These are phyloP conservation scores for Sclerotinia minor DNA, from an alignment of 2,329 filamentous ascomycete genomes.

Conservation along the genomic window DNA sequence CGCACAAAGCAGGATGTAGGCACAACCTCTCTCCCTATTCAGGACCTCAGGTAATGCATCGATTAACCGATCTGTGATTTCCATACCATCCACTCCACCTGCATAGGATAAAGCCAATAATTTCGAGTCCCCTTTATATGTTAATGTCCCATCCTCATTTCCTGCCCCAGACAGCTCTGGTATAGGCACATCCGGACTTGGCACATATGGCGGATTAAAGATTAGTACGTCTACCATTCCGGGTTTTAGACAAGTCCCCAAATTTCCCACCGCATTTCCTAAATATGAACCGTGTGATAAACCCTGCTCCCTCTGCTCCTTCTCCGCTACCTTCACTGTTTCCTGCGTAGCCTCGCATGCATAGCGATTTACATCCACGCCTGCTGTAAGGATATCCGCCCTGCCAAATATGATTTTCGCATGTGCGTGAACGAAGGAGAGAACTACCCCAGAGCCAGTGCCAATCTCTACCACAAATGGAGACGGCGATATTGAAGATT, in stretches of 20 bases:
- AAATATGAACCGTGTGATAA: slow-evolving; percentile 55
- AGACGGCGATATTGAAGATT: slow-evolving; percentile 42
- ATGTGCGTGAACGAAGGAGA: slow-evolving; percentile 82
- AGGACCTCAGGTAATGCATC: slow-evolving; percentile 66
- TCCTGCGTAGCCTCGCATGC: slow-evolving; percentile 74
- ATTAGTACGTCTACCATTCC: slow-evolving; percentile 76
- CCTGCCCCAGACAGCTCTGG: slow-evolving; percentile 52
- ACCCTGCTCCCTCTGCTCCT: slow-evolving; percentile 43
- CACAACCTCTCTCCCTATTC: slow-evolving; percentile 66
- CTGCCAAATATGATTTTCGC: slow-evolving; percentile 70
- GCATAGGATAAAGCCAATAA: slow-evolving; percentile 85
- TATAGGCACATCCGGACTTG: slow-evolving; percentile 64
- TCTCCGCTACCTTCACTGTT: slow-evolving; percentile 59
- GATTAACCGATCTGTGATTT: slow-evolving; percentile 80
- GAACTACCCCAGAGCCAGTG: slow-evolving; percentile 88
- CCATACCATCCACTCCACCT: slow-evolving; percentile 89
- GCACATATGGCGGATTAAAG: slow-evolving; percentile 97
- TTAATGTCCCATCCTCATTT: slow-evolving; percentile 36
- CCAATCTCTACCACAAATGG: slow-evolving; percentile 82
- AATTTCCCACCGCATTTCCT: slow-evolving; percentile 68
- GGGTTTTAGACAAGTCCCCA: slow-evolving; percentile 60
- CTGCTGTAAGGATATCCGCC: slow-evolving; percentile 67
- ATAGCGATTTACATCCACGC: slow-evolving; percentile 81
- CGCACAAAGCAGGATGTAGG: slow-evolving; percentile 85
- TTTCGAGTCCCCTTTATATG: slow-evolving; percentile 79